phyloP scores from a whole-genome alignment of 2,329 filamentous ascomycete species.

The Epichloe sp. region DNA sequence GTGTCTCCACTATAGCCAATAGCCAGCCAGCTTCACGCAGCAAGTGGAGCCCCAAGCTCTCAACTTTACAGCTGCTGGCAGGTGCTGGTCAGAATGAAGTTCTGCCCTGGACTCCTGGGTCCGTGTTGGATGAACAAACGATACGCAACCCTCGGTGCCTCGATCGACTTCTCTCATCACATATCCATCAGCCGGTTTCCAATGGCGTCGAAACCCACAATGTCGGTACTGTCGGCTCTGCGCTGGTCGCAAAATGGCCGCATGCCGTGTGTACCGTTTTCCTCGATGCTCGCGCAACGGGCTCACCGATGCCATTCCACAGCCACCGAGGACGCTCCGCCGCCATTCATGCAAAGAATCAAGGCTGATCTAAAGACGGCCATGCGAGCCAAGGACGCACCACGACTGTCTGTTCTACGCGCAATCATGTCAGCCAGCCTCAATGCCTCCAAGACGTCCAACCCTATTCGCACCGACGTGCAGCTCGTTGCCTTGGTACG shows the following conservation, averaged over 20 bases:
- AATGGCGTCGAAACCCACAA: slow-evolving; percentile 14
- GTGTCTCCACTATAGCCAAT: too few species aligned
- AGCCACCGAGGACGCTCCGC: slow-evolving; percentile 22
- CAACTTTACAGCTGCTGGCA: background rate
- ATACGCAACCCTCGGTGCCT: background rate
- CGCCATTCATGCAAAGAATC: slow-evolving; percentile 37
- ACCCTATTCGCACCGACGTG: slow-evolving; percentile 57
- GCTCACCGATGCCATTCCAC: slow-evolving; percentile 20
- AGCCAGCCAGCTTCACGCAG: background rate
- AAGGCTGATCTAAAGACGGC: slow-evolving; percentile 51
- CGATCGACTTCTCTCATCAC: background rate
- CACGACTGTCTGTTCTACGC: slow-evolving; percentile 56
- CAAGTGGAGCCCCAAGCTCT: background rate
- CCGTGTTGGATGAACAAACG: too few species aligned
- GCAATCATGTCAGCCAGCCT: slow-evolving; percentile 54
- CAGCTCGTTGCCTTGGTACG: slow-evolving; percentile 56
- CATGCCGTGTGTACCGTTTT: background rate
- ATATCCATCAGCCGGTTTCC: background rate
- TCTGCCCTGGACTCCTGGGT: too few species aligned
- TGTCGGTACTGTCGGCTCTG: slow-evolving; percentile 12
- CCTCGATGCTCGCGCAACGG: slow-evolving; percentile 3
- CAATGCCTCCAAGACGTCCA: slow-evolving; percentile 61
- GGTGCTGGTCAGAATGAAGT: too few species aligned
- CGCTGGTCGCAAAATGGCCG: slow-evolving; percentile 7
- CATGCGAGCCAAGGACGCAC: slow-evolving; percentile 51